Conservation (phyloP, 1,139 yeast species). For the Entelexis paramagnoliae region DNA sequence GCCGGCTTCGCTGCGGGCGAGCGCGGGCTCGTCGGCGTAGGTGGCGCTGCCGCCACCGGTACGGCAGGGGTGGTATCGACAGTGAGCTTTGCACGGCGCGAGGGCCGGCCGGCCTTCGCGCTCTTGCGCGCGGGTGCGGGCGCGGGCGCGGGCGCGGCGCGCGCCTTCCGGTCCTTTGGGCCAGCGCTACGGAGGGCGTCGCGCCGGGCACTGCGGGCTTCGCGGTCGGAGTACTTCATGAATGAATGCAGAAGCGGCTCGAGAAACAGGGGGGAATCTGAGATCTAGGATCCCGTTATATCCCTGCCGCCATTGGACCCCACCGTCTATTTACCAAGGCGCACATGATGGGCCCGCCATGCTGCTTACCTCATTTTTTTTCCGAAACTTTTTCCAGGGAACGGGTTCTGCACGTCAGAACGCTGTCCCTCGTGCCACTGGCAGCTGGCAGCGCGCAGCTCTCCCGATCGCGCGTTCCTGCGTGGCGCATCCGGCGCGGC, state of each 20-base stretch:
- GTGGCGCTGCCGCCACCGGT: not conserved
- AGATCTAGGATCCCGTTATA: not conserved
- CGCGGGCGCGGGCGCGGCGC: not conserved
- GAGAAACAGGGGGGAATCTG: too few relatives aligned
- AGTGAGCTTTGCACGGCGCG: too few relatives aligned
- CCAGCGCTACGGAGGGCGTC: conserved; percentile 12
- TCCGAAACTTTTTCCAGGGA: not conserved
- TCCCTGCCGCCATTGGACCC: not conserved
- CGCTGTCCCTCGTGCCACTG: not conserved
- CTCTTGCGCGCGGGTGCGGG: not conserved
- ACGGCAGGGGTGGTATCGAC: too few relatives aligned
- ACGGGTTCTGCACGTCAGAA: not conserved
- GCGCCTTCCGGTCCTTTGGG: not conserved
- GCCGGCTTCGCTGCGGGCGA: too few relatives aligned
- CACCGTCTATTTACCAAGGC: too few relatives aligned
- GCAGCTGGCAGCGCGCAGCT: too few relatives aligned
- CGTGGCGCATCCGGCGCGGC: too few relatives aligned
- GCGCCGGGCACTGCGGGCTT: conserved; percentile 17
- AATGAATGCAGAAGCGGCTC: too few relatives aligned
- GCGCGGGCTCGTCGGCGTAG: not conserved
- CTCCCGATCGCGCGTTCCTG: too few relatives aligned
- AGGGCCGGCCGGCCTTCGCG: too few relatives aligned
- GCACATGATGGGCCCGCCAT: not conserved
- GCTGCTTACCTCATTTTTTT: conserved; percentile 2
- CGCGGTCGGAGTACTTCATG: not conserved